Base-by-base conservation (phyloP, 768 basidiomycete species). In the Tricholoma hemisulphureum region DNA sequence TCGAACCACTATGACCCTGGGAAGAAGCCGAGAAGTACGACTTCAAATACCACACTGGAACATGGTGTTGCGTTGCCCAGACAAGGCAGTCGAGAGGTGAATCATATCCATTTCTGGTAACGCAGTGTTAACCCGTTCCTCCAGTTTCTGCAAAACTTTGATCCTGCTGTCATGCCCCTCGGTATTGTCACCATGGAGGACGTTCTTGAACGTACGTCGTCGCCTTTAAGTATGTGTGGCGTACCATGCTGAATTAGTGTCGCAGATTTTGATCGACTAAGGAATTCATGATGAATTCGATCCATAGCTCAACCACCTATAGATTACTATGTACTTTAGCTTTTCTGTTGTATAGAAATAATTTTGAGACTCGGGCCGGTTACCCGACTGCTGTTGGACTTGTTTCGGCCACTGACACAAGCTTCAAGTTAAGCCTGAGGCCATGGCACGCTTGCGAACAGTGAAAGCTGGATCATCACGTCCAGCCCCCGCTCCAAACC, bases 141-240 rank as follows among this genome's bases (percentile, higher is more conserved):
- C n/a, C 14, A 91, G 84, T 93, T 94, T 75, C 75, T 95, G 69
- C 87, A 89, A 75, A 82, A 82, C 37, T 82, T 93, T 55, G 92
- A 95, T 68, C 90, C 88, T 0, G 85, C 87, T 16, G 79, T 93
- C 32, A 88, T 88, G 78, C 93, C 92, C 2, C 77, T 95, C 26
- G 93, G 94, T 50, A 93, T 96, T 64, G 94, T 96, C 60, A 96
- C 93, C 0, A 80, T 96, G 1, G 93, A 96, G 72, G 93, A 96
- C 61, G 91, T 96, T 9, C 77, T 96, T 11, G 93, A 95, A 83
- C 90, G 90, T 88, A 53, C n/a, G 37, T 39, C 37, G 16, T n/a
- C 4, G 11, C 16, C 13, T 39, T 39, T 23, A 6, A n/a, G 16
- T 26, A 13, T 23, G 32, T 32, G 32, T 8, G 2, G 8, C 32